Conservation (phyloP, 73 alveolate species). For the Halteria grandinella region DNA sequence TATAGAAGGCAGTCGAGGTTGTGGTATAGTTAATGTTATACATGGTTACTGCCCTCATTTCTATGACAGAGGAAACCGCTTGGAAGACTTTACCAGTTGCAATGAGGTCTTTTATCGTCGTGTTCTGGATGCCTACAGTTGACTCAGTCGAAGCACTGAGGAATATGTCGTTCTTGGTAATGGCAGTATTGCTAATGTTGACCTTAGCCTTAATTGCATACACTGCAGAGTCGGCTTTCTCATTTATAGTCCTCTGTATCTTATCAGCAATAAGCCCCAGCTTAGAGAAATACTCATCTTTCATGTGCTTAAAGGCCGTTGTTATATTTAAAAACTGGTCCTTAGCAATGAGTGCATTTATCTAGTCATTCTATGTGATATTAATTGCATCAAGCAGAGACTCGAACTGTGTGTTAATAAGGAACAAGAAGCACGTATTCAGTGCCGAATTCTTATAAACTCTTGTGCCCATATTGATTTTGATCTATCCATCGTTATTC, state of each 20-base stretch:
- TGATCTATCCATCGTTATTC: conserved; percentile 43
- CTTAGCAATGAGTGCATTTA: conserved; percentile 4
- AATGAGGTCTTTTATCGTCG: neutral
- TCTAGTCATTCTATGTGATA: conserved; percentile 43
- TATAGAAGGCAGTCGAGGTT: neutral
- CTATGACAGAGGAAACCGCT: conserved; percentile 31
- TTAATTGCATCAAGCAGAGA: neutral
- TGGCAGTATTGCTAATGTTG: conserved; percentile 14
- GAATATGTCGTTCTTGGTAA: conserved; percentile 27
- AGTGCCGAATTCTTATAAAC: conserved; percentile 37
- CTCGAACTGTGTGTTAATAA: conserved; percentile 31
- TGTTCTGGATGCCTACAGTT: neutral
- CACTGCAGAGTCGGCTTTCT: conserved; percentile 45
- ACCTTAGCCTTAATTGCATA: conserved; percentile 49
- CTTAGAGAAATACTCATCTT: neutral
- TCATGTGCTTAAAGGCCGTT: conserved; percentile 9
- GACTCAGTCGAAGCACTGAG: conserved; percentile 45
- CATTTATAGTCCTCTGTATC: conserved; percentile 36
- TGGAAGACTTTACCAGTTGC: conserved; percentile 18
- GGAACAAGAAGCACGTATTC: conserved; percentile 51
- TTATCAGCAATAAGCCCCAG: conserved; percentile 20
- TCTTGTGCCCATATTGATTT: neutral
- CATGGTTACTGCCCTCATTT: conserved; percentile 15
- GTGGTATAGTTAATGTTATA: neutral
- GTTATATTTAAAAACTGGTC: neutral